phyloP scores from a whole-genome alignment of 179 eudicot species.

The Carnegiea gigantea region DNA sequence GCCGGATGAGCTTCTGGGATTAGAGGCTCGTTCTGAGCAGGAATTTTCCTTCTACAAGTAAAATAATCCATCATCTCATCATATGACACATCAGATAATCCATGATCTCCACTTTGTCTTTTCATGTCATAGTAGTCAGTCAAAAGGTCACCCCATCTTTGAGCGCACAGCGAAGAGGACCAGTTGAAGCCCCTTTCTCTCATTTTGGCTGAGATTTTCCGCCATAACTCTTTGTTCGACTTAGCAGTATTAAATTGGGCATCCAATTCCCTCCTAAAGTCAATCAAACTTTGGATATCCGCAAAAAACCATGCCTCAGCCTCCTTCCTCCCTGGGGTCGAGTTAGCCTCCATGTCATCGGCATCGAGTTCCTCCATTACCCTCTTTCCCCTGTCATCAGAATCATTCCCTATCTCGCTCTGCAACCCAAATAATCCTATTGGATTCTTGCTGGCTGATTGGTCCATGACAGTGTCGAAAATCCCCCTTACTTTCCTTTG shows the following conservation, averaged over 20 bases:
- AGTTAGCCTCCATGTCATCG: not conserved
- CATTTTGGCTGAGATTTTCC: not conserved
- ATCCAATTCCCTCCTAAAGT: not conserved
- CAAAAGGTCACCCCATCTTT: not conserved
- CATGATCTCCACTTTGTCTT: not conserved
- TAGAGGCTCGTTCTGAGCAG: not conserved
- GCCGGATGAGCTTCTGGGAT: not conserved
- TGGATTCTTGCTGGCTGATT: not conserved
- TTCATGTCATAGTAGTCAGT: not conserved
- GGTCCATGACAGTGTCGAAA: not conserved
- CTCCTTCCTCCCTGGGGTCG: not conserved
- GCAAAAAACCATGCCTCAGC: not conserved
- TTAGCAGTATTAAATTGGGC: not conserved
- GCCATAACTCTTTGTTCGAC: not conserved
- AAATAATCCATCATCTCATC: not conserved
- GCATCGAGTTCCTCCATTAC: not conserved
- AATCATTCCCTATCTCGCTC: not conserved
- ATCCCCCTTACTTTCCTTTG: not conserved
- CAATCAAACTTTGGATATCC: not conserved
- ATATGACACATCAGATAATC: not conserved
- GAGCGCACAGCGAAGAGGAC: not conserved
- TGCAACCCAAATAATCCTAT: too few relatives aligned
- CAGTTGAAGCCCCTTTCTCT: not conserved
- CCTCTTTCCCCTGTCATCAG: not conserved
- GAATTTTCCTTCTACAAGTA: not conserved